A percentile compares a stretch with the other conserved stretches of the same genome.
Evolutionary conservation across 371 early-diverging fungal species (phyloP).

Genomic region (Haplosporangium sp.): DNA sequence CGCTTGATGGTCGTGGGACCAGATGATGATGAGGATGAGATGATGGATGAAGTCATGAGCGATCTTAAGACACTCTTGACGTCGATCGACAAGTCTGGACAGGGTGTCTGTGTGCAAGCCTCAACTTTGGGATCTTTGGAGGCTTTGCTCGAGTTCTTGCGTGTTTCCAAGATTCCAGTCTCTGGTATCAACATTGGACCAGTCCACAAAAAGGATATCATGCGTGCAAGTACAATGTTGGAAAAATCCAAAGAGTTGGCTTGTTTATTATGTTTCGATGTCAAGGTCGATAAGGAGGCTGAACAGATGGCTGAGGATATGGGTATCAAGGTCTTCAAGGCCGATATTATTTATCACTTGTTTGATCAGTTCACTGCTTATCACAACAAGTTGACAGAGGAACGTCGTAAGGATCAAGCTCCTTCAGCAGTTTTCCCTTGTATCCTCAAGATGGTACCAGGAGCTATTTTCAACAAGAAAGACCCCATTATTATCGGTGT

Average conservation of each 20-base stretch:
- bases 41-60: conserved; percentile 94
- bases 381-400: conserved; percentile 68
- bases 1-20: conserved; percentile 93
- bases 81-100: conserved; percentile 87
- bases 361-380: conserved; percentile 97
- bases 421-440: conserved; percentile 98
- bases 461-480: conserved; percentile 96
- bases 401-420: conserved; percentile 90
- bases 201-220: conserved; percentile 98
- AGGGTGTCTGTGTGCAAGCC: conserved; percentile 99
- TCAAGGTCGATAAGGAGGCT: conserved; percentile 98
- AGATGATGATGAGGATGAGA: conserved; percentile 97
- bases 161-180: conserved; percentile 96
- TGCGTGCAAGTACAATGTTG: conserved; percentile 93
- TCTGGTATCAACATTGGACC: conserved; percentile 98
- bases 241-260: conserved; percentile 92
- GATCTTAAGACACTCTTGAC: conserved; percentile 85
- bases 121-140: conserved; percentile 99
- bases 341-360: conserved; percentile 99
- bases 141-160: conserved; percentile 97
- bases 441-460: conserved; percentile 93
- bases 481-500: conserved; percentile 99
- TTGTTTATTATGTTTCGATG: conserved; percentile 99
- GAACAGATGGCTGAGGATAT: conserved; percentile 92
- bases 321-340: conserved; percentile 95